Percentiles rank a stretch among this genome's conserved stretches.
Conservation (phyloP, 768 basidiomycete species). For the Cystobasidium ongulense region DNA sequence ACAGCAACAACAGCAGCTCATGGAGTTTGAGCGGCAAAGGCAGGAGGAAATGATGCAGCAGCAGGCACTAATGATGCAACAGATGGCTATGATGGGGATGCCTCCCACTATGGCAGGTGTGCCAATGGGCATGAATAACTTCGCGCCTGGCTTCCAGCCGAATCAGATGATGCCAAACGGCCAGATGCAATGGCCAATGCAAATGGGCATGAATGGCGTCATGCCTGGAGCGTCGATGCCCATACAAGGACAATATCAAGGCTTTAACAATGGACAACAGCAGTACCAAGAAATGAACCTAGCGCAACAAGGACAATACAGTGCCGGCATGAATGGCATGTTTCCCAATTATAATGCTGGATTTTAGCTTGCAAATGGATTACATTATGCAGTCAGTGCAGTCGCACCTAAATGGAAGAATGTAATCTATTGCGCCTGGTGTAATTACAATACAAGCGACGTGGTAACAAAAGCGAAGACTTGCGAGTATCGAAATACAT, state of each 20-base stretch:
- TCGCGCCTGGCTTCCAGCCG: neutral
- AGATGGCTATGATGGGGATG: conserved; percentile 9
- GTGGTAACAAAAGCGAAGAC: too few species aligned
- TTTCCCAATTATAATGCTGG: neutral
- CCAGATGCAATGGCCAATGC: neutral
- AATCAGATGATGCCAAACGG: neutral
- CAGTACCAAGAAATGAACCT: neutral
- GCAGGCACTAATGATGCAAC: conserved; percentile 1
- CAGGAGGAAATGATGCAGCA: conserved; percentile 14
- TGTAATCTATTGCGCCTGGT: too few species aligned
- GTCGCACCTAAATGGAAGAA: too few species aligned
- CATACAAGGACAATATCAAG: conserved; percentile 10
- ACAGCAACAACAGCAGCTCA: neutral
- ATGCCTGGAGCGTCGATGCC: neutral
- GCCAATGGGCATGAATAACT: conserved; percentile 4
- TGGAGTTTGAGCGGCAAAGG: neutral
- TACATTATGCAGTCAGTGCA: neutral
- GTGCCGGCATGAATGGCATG: neutral
- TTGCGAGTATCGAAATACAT: too few species aligned
- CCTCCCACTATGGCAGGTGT: neutral
- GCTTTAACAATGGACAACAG: neutral
- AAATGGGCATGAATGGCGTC: neutral
- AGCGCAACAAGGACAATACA: conserved; percentile 9
- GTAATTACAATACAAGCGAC: too few species aligned
- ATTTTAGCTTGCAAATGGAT: neutral